Conservation (phyloP, 202 grass and related monocot genomes). For the Elaeis oleifera region DNA sequence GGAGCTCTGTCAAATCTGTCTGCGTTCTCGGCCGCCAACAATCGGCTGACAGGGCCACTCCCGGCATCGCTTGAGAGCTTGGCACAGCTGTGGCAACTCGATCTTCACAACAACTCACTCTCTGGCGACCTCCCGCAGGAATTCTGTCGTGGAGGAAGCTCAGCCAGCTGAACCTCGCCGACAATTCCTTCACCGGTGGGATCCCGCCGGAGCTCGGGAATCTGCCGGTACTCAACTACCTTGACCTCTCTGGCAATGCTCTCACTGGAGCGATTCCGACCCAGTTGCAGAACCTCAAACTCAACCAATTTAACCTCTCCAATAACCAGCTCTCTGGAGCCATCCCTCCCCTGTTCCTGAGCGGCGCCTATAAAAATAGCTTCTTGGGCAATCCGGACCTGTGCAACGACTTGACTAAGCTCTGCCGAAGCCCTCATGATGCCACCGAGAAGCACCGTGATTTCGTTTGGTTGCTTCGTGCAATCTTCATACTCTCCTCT, state of each 20-base stretch:
- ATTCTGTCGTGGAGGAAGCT: conserved; percentile 74
- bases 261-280: conserved; percentile 51
- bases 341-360: conserved; percentile 48
- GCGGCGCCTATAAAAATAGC: conserved; percentile 39
- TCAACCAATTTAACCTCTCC: conserved; percentile 74
- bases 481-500: conserved; percentile 48
- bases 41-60: conserved; percentile 61
- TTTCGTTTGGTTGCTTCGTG: conserved; percentile 50
- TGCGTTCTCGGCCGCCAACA: conserved; percentile 65
- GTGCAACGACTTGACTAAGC: conserved; percentile 29
- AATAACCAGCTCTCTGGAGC: conserved; percentile 63
- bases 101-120: conserved; percentile 60
- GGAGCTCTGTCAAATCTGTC: conserved; percentile 52
- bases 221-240: conserved; percentile 8
- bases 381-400: conserved; percentile 71
- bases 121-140: conserved; percentile 54
- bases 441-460: background rate
- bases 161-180: conserved; percentile 59
- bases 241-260: conserved; percentile 62
- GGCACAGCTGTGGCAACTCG: conserved; percentile 50
- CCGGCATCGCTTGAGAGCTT: conserved; percentile 47
- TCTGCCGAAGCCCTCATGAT: conserved; percentile 24
- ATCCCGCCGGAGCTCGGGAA: conserved; percentile 3
- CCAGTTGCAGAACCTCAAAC: conserved; percentile 76
- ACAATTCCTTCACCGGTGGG: conserved; percentile 20